Evolutionary conservation across 2,329 filamentous ascomycete species (phyloP).

Genomic region (Domatiomyces catenatus): DNA sequence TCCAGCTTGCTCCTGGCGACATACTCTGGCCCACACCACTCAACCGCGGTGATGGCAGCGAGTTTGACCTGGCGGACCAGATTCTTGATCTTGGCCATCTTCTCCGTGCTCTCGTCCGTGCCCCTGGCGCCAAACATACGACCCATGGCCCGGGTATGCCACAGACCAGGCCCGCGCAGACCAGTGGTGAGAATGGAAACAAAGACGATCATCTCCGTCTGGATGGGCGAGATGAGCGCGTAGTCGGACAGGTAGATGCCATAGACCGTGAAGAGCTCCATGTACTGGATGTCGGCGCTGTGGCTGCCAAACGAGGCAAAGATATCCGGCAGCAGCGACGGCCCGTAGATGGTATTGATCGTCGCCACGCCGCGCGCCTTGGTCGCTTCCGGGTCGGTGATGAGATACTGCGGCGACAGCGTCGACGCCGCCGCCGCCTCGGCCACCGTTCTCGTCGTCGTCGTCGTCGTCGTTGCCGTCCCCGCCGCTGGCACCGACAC

Average conservation of each 20-base stretch:
- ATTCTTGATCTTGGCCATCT: slow-evolving; percentile 12
- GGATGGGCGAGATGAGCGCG: slow-evolving; percentile 25
- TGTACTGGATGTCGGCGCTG: slow-evolving; percentile 42
- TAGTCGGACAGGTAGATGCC: slow-evolving; percentile 34
- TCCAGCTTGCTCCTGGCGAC: slow-evolving; percentile 10
- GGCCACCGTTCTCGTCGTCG: too few species aligned
- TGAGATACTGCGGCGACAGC: slow-evolving; percentile 7
- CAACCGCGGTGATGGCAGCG: slow-evolving; percentile 8
- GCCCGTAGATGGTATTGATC: slow-evolving; percentile 20
- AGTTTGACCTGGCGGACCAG: slow-evolving; percentile 11
- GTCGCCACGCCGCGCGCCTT: slow-evolving; percentile 19
- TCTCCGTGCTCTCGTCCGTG: slow-evolving; percentile 5
- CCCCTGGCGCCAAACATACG: slow-evolving; percentile 21
- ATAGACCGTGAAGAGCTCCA: slow-evolving; percentile 64
- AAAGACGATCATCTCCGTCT: slow-evolving; percentile 31
- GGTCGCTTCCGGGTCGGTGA: slow-evolving; percentile 15
- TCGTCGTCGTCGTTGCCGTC: too few species aligned
- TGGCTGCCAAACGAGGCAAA: slow-evolving; percentile 21
- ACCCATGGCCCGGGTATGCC: slow-evolving; percentile 32
- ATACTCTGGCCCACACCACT: slow-evolving; percentile 13
- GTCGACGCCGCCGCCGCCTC: neutral
- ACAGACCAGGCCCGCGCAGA: slow-evolving; percentile 26
- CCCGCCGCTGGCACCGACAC: neutral
- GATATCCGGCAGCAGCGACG: slow-evolving; percentile 18
- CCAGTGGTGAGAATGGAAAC: slow-evolving; percentile 33